phyloP scores from a whole-genome alignment of 2,329 filamentous ascomycete species.

The Helotiales sp. region DNA sequence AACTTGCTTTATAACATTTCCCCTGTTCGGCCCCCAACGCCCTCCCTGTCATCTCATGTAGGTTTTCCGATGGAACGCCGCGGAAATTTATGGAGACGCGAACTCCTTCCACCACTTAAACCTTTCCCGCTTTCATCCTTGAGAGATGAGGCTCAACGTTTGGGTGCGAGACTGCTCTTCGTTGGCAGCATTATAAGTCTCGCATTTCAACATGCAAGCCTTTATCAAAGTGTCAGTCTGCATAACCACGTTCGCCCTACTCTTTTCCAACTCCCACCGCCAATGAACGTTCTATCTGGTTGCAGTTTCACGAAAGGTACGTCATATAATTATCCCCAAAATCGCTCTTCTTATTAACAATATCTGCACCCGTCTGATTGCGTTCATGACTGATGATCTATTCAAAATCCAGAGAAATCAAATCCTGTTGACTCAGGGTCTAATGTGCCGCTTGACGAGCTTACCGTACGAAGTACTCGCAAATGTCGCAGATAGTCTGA shows the following conservation, averaged over 20 bases:
- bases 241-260: neutral
- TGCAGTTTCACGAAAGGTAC: neutral
- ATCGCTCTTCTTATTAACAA: neutral
- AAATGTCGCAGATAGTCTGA: slow-evolving; percentile 36
- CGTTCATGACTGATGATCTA: neutral
- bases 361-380: neutral
- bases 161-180: neutral
- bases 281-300: neutral
- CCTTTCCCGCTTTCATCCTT: no score
- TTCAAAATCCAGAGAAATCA: neutral
- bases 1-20: no score
- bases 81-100: no score
- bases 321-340: neutral
- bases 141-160: neutral
- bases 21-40: no score
- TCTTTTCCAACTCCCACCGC: neutral
- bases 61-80: no score
- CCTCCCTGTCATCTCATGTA: no score
- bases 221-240: neutral
- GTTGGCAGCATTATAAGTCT: neutral
- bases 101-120: no score
- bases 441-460: slow-evolving; percentile 37
- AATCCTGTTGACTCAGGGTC: slow-evolving; percentile 18
- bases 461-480: slow-evolving; percentile 43
- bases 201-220: neutral